Conservation (phyloP, 768 basidiomycete species). For the Kwoniella shandongensis region DNA sequence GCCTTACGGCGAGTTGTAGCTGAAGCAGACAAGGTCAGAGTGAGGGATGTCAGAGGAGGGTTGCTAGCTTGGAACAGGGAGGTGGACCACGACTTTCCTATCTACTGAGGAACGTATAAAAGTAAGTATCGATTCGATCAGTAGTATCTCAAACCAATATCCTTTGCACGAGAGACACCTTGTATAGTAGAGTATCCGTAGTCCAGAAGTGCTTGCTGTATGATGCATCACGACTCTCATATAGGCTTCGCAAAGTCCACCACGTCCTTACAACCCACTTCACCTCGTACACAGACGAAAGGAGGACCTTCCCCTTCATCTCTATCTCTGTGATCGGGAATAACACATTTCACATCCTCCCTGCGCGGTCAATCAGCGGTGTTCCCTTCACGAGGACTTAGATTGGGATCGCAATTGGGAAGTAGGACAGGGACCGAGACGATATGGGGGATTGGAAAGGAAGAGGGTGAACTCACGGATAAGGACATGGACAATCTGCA, state of each 20-base stretch:
- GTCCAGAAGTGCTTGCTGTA: too few relatives aligned
- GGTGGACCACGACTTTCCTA: conserved; percentile 73
- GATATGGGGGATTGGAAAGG: neutral
- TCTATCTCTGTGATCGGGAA: conserved; percentile 35
- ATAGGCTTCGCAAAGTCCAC: conserved; percentile 27
- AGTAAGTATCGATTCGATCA: too few relatives aligned
- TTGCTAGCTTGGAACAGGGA: conserved; percentile 73
- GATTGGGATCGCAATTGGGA: too few relatives aligned
- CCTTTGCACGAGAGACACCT: too few relatives aligned
- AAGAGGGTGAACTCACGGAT: conserved; percentile 34
- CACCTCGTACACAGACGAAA: conserved; percentile 40
- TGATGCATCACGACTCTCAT: conserved; percentile 21
- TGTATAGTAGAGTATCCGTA: too few relatives aligned
- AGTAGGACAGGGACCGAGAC: too few relatives aligned
- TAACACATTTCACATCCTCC: conserved; percentile 46
- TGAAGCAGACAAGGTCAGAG: conserved; percentile 13
- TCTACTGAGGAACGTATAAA: conserved; percentile 65
- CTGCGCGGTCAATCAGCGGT: conserved; percentile 9
- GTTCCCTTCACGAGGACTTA: too few relatives aligned
- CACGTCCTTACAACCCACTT: conserved; percentile 34
- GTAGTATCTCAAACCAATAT: too few relatives aligned
- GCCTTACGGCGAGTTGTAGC: conserved; percentile 56
- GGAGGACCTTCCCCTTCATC: conserved; percentile 49
- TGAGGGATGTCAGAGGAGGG: conserved; percentile 70
- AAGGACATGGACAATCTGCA: conserved; percentile 48